Percentiles rank a stretch among this genome's conserved stretches.
These are phyloP conservation scores for Populus trichocarpa DNA, from an alignment of 441 rosid genomes.

Conservation along the genomic window DNA sequence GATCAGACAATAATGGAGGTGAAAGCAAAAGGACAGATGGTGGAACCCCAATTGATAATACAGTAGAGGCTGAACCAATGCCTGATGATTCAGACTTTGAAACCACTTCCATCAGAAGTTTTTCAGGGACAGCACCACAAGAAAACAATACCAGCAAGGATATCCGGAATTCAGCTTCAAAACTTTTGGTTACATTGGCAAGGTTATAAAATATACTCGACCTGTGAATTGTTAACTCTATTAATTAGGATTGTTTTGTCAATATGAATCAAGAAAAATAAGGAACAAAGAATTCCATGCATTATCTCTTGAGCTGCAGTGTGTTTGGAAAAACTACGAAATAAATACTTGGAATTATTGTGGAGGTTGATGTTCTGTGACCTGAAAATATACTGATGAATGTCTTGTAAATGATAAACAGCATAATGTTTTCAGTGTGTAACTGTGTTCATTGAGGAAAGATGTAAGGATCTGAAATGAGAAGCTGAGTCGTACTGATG, in stretches of 20 bases:
- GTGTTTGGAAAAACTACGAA: background rate
- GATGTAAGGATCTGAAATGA: background rate
- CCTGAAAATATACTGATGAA: background rate
- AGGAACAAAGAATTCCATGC: background rate
- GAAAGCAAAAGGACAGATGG: slow-evolving; percentile 28
- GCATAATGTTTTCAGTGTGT: background rate
- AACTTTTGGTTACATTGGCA: slow-evolving; percentile 17
- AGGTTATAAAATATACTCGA: slow-evolving; percentile 28
- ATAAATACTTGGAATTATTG: background rate
- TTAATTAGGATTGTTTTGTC: background rate
- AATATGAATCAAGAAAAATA: background rate
- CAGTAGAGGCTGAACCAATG: slow-evolving; percentile 18
- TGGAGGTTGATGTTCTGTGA: background rate
- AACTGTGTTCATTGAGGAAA: background rate
- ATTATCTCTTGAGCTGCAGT: background rate
- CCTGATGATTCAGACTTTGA: slow-evolving; percentile 23
- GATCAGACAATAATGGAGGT: slow-evolving; percentile 22
- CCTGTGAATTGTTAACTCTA: background rate
- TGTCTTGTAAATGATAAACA: background rate
- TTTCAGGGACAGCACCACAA: slow-evolving; percentile 23
- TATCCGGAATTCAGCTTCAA: slow-evolving; percentile 23
- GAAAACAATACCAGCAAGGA: slow-evolving; percentile 23
- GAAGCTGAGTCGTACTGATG: background rate
- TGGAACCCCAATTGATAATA: slow-evolving; percentile 20
- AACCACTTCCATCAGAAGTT: slow-evolving; percentile 21